phyloP scores from a whole-genome alignment of 2,329 filamentous ascomycete species.

The Septoria linicola region DNA sequence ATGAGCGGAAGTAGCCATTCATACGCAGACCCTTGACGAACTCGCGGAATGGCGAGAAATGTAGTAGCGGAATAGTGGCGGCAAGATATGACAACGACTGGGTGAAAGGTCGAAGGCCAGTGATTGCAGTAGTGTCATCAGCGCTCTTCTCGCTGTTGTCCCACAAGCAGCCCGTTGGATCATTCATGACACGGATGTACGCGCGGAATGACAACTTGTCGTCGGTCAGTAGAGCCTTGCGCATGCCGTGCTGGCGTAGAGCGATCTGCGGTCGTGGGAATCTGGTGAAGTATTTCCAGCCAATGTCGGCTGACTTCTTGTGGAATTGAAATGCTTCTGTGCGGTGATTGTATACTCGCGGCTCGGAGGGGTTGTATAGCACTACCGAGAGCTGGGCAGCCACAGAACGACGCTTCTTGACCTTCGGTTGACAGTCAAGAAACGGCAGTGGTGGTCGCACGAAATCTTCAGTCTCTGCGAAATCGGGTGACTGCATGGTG shows the following conservation, averaged over 20 bases:
- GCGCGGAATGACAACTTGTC: constrained; percentile 63
- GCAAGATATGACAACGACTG: constrained; percentile 42
- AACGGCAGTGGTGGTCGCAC: constrained; percentile 33
- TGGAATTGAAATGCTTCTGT: constrained; percentile 61
- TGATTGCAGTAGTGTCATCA: constrained; percentile 51
- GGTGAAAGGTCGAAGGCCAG: constrained; percentile 54
- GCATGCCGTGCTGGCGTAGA: constrained; percentile 56
- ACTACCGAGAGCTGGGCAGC: constrained; percentile 63
- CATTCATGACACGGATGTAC: constrained; percentile 61
- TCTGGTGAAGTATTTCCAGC: constrained; percentile 60
- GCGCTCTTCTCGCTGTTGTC: constrained; percentile 46
- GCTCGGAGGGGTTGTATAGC: constrained; percentile 63
- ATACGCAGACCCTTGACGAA: constrained; percentile 50
- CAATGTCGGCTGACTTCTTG: constrained; percentile 59
- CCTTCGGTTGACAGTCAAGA: constrained; percentile 24
- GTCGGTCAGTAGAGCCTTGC: constrained; percentile 58
- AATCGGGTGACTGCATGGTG: constrained; percentile 40
- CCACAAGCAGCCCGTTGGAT: constrained; percentile 61
- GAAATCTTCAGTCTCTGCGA: constrained; percentile 30
- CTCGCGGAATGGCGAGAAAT: constrained; percentile 59
- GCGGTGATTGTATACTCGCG: constrained; percentile 57
- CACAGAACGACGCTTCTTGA: constrained; percentile 45
- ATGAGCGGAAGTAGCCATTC: constrained; percentile 7
- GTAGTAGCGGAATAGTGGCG: constrained; percentile 58
- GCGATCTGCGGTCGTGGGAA: constrained; percentile 60